phyloP scores from a whole-genome alignment of 805 yeast genomes.

The Wickerhamomyces chambardii region DNA sequence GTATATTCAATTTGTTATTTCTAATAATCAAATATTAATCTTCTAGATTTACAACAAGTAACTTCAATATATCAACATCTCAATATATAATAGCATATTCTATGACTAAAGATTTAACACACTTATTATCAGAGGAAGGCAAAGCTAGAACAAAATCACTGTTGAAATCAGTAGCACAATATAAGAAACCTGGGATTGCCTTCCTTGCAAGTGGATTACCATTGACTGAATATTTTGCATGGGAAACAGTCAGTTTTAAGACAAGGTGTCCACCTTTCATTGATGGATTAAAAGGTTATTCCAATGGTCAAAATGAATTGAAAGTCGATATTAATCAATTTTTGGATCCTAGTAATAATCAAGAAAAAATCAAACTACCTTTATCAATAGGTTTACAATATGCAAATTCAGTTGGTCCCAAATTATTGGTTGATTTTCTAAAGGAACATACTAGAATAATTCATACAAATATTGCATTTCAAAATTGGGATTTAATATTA shows the following conservation, averaged over 20 bases:
- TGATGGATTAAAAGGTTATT: conserved; percentile 49
- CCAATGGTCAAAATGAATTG: background rate
- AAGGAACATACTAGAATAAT: conserved; percentile 33
- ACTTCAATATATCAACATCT: too few species aligned
- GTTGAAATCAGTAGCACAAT: too few species aligned
- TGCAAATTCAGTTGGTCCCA: conserved; percentile 73
- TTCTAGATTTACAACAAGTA: too few species aligned
- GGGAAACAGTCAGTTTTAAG: conserved; percentile 55
- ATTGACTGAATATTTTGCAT: conserved; percentile 81
- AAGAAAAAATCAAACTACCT: conserved; percentile 13
- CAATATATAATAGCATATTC: too few species aligned
- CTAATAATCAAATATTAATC: too few species aligned
- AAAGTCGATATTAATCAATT: background rate
- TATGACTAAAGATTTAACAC: too few species aligned
- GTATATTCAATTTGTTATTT: too few species aligned
- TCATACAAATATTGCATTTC: conserved; percentile 33
- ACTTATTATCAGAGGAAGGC: too few species aligned
- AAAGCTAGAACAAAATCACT: too few species aligned
- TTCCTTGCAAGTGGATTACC: conserved; percentile 94
- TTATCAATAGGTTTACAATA: conserved; percentile 77
- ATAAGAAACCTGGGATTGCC: conserved; percentile 47
- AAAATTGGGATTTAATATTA: conserved; percentile 36
- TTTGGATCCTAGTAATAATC: background rate
- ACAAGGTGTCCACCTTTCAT: conserved; percentile 69
- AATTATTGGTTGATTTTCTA: conserved; percentile 53